phyloP scores from a whole-genome alignment of 106 monocot species.

The Xerophyta viscosa region DNA sequence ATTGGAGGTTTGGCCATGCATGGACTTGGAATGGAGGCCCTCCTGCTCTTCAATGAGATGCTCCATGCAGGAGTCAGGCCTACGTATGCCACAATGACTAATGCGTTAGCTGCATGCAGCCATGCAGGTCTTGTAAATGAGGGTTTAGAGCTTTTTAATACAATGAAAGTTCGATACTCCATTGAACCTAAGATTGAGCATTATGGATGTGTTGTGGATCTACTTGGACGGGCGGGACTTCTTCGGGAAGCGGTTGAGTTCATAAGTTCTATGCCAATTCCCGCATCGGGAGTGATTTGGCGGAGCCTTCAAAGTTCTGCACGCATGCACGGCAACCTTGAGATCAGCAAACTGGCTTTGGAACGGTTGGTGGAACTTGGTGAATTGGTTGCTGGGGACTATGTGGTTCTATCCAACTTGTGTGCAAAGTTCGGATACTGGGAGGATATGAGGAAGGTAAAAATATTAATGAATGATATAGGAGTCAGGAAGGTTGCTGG shows the following conservation, averaged over 20 bases:
- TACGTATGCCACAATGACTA: neutral
- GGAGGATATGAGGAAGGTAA: slow-evolving; percentile 5
- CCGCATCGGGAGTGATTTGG: neutral
- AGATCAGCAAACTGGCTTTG: neutral
- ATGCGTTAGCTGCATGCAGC: neutral
- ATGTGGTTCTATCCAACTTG: slow-evolving; percentile 11
- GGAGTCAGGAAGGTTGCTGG: slow-evolving; percentile 10
- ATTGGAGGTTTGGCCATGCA: neutral
- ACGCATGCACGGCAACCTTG: neutral
- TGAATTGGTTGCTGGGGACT: slow-evolving; percentile 1
- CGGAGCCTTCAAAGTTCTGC: neutral
- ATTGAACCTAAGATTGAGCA: neutral
- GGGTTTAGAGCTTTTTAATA: neutral
- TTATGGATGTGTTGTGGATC: neutral
- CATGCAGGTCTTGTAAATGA: neutral
- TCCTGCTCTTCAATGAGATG: slow-evolving; percentile 2
- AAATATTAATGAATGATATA: slow-evolving; percentile 1
- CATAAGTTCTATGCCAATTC: neutral
- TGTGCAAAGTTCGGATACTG: slow-evolving; percentile 12
- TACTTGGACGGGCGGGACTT: neutral
- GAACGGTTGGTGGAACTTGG: slow-evolving; percentile 3
- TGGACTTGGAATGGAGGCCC: neutral
- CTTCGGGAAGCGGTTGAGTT: neutral
- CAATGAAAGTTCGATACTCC: neutral
- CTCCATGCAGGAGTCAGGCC: neutral